A percentile compares a stretch with the other conserved stretches of the same genome.
These are phyloP conservation scores for Hirsutella minnesotensis DNA, from an alignment of 2,329 filamentous ascomycete genomes.

Conservation along the genomic window DNA sequence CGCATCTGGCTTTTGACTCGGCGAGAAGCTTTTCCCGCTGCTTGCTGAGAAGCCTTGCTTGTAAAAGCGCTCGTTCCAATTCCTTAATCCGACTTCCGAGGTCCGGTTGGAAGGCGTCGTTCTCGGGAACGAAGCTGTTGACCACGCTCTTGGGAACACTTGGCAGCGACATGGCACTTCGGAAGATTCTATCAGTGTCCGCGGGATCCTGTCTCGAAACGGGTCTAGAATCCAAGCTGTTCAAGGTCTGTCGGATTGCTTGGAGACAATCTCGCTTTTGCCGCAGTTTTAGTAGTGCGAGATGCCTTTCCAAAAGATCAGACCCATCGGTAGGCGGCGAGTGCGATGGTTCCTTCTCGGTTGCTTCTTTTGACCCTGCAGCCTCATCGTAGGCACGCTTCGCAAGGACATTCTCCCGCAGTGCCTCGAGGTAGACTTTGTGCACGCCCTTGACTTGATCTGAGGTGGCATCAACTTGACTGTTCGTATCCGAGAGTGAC, in stretches of 20 bases:
- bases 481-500: slow-evolving; percentile 32
- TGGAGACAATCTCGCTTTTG: slow-evolving; percentile 38
- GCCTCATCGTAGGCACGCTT: slow-evolving; percentile 32
- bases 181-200: slow-evolving; percentile 35
- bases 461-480: slow-evolving; percentile 16
- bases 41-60: slow-evolving; percentile 43
- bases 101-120: slow-evolving; percentile 24
- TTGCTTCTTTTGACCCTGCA: slow-evolving; percentile 11
- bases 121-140: slow-evolving; percentile 33
- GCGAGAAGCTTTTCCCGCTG: slow-evolving; percentile 44
- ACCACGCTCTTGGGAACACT: slow-evolving; percentile 40
- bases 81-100: slow-evolving; percentile 35
- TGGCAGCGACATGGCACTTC: slow-evolving; percentile 30
- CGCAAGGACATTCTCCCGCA: slow-evolving; percentile 40
- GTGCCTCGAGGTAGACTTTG: slow-evolving; percentile 41
- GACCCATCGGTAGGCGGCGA: slow-evolving; percentile 6
- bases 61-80: slow-evolving; percentile 46
- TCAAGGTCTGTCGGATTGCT: slow-evolving; percentile 38
- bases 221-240: slow-evolving; percentile 38
- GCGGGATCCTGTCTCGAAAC: slow-evolving; percentile 38
- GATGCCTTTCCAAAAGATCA: slow-evolving; percentile 33
- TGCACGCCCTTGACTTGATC: slow-evolving; percentile 34
- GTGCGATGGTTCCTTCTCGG: slow-evolving; percentile 10
- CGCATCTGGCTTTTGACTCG: slow-evolving; percentile 28
- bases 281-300: slow-evolving; percentile 37